Evolutionary conservation across 73 alveolate species (phyloP), one percentile per base, ranked within the genome.

Genomic region (Blepharisma japonicum): DNA sequence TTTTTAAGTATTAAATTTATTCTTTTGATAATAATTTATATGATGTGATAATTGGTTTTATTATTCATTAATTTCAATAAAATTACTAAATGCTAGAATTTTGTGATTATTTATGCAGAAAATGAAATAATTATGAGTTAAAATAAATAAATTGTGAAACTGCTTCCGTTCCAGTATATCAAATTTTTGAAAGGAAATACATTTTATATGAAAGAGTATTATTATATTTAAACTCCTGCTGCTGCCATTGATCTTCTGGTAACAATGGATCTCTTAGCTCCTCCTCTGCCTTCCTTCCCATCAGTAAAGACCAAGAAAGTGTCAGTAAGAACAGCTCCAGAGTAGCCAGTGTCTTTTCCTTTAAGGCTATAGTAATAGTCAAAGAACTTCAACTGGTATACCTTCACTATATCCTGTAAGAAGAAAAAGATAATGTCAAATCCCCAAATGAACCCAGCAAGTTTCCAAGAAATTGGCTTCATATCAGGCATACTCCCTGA

Each of bases 181-280:
- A 32, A 32, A 32, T 32, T 32, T 1, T 32, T 32, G 42, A 32
- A 3, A 32, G 3, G 42, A 32, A 32, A 3, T 3, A 3, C 42
- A 32, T 32, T 32, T 32, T 32, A 32, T 32, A 32, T 32, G 42
- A 32, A 32, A 32, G 42, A 32, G 42, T 32, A 32, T 32, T 32
- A 32, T 32, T 32, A 32, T 32, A 32, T 32, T 32, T 32, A 32
- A 32, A 32, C 42, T 32, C 42, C 42, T 32, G 74, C 74, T 61
- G 74, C 74, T 20, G 74, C 74, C 74, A 61, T 61, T 48, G 74
- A 61, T 48, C 74, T 61, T 61, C 74, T 61, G 18, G 74, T 61
- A 11, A 61, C 74, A 61, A 61, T 61, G 50, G 74, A 61, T 25
- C 23, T 61, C 74, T 25, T 61, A 14, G 66, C 66, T 11, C 66